phyloP scores from a whole-genome alignment of 2,329 filamentous ascomycete genomes.

The Sclerotinia sclerotiorum region DNA sequence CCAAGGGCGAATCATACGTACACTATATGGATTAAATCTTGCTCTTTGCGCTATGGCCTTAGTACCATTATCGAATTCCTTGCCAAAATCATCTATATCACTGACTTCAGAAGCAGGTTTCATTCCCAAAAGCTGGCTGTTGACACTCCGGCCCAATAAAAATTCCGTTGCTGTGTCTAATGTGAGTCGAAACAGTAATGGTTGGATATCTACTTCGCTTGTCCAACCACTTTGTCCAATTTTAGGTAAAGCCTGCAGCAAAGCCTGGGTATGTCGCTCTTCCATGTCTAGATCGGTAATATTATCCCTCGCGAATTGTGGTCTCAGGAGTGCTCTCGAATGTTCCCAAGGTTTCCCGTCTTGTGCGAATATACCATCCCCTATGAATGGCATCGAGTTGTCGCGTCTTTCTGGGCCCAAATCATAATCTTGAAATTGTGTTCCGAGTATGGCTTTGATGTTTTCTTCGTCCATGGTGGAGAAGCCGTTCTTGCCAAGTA shows the following conservation, averaged over 20 bases:
- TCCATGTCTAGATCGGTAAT: conserved; percentile 68
- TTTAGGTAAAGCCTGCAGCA: conserved; percentile 58
- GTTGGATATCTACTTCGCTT: conserved; percentile 58
- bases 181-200: conserved; percentile 60
- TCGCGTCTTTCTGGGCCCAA: conserved; percentile 54
- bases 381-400: conserved; percentile 46
- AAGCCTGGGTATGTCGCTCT: conserved; percentile 63
- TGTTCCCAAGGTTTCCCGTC: conserved; percentile 39
- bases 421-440: conserved; percentile 53
- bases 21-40: conserved; percentile 7
- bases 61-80: conserved; percentile 50
- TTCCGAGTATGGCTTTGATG: conserved; percentile 55
- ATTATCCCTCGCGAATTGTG: conserved; percentile 55
- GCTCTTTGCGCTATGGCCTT: conserved; percentile 26
- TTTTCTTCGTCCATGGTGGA: conserved; percentile 46
- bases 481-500: conserved; percentile 29
- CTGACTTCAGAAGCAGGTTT: neutral
- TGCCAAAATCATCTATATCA: conserved; percentile 14
- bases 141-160: conserved; percentile 58
- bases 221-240: conserved; percentile 49
- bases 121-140: conserved; percentile 32
- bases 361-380: conserved; percentile 39
- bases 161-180: conserved; percentile 54
- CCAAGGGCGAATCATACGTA: neutral
- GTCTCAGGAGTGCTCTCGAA: conserved; percentile 50